phyloP scores from a whole-genome alignment of 371 early-diverging fungal genomes.

The Lichtheimia ramosa region DNA sequence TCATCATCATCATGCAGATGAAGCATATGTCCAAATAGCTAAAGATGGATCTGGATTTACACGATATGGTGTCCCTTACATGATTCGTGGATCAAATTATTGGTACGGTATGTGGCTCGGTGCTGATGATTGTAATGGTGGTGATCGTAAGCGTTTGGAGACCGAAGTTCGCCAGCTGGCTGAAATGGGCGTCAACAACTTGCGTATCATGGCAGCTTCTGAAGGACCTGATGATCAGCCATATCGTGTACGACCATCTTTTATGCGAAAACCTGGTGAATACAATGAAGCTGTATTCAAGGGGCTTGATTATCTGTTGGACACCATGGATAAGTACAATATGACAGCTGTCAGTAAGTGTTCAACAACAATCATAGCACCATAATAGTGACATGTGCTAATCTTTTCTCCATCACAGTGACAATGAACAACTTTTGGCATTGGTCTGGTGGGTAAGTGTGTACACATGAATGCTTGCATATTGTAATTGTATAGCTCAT shows the following conservation, averaged over 20 bases:
- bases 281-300: constrained; percentile 56
- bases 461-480: background rate
- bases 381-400: background rate
- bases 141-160: constrained; percentile 50
- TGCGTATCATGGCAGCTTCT: constrained; percentile 65
- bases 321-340: constrained; percentile 42
- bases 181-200: constrained; percentile 51
- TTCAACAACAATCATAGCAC: too few relatives aligned
- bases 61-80: constrained; percentile 27
- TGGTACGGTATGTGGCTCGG: constrained; percentile 76
- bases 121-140: constrained; percentile 31
- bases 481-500: background rate
- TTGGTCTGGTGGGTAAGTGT: constrained; percentile 57
- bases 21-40: constrained; percentile 23
- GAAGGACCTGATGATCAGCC: constrained; percentile 67
- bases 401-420: constrained; percentile 17
- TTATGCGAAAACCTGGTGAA: constrained; percentile 54
- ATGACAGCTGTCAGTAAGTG: constrained; percentile 55
- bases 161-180: constrained; percentile 50
- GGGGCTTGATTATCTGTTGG: constrained; percentile 53
- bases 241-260: constrained; percentile 57
- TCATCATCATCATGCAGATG: background rate
- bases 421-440: constrained; percentile 63
- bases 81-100: constrained; percentile 61
- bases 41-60: constrained; percentile 24